A percentile compares a stretch with the other conserved stretches of the same genome.
phyloP scores from a whole-genome alignment of 2,329 filamentous ascomycete genomes.

The Stenocarpella maydis region DNA sequence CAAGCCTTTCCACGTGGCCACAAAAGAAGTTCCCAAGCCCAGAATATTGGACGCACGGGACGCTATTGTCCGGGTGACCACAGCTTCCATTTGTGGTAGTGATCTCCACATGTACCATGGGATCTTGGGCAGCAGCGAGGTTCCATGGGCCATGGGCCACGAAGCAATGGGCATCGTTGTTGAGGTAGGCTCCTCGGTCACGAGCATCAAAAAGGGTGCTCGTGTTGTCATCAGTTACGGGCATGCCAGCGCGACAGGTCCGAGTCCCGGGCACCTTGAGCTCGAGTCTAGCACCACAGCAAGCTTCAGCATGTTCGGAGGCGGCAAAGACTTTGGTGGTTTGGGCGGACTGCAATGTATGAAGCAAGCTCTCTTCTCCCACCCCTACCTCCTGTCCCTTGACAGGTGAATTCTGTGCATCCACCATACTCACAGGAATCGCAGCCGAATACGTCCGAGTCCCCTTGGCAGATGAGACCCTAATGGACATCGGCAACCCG shows the following conservation, averaged over 20 bases:
- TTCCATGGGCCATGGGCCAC: conserved; percentile 37
- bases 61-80: conserved; percentile 19
- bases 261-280: not conserved
- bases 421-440: not conserved
- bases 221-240: conserved; percentile 41
- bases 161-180: conserved; percentile 46
- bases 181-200: conserved; percentile 38
- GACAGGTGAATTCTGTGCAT: too few species aligned
- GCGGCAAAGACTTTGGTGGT: conserved; percentile 16
- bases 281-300: not conserved
- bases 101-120: conserved; percentile 27
- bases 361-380: too few species aligned
- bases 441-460: conserved; percentile 39
- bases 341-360: not conserved
- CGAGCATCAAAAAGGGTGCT: conserved; percentile 43
- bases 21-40: not conserved
- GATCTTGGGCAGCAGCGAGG: conserved; percentile 1
- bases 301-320: not conserved
- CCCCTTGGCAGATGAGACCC: conserved; percentile 37
- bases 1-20: conserved; percentile 10
- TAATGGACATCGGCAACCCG: conserved; percentile 35
- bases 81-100: conserved; percentile 15
- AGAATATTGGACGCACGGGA: not conserved
- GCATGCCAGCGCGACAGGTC: not conserved
- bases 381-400: not conserved